Evolutionary conservation across 345 rosid species (phyloP), one percentile per base, ranked within the genome.

Genomic region (Acer yangbiense): DNA sequence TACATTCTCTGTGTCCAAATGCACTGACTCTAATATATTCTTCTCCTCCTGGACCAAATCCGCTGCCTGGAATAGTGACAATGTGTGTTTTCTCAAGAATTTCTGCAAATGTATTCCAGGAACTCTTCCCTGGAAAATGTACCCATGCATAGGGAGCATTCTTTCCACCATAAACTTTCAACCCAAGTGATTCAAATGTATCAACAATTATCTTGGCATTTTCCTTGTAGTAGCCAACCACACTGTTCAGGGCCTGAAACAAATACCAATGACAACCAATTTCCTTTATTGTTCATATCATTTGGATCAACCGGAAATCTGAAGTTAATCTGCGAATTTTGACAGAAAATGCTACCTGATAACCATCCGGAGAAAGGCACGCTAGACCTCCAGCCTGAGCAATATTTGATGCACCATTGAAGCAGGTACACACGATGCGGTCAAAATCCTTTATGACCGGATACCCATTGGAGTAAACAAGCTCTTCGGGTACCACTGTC

Each of bases 71-170:
- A 64, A 91, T 84, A 1, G 94, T 92, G 41, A 87, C 83, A 32
- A 94, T 81, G 27, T 91, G 88, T 48, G 93, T 86, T 65, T 88
- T 91, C 76, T 90, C 96, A 4, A 94, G 88, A 68, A 94, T 90
- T 78, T 92, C 88, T 35, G 81, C 29, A 66, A 94, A 94, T 52
- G 91, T 79, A 23, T 89, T 87, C 98, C 98, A 92, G 17, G 96
- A 92, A 64, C 85, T 90, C 20, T 82, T 78, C 57, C 92, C 90
- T 0, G 79, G 91, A 73, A 91, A 89, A 52, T 91, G 93, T 2
- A 92, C 93, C 97, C 96, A 92, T 9, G 83, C 82, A 76, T 94
- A 94, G 0, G 96, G 97, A 9, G 96, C 92, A 72, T 91, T 94
- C 76, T 81, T 79, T 27, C 97, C 96, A 29, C 96, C 98, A 50